Evolutionary conservation across 352 stramenopile genomes (phyloP), one percentile per base, ranked within the genome.

Genomic region (Saprolegnia parasitica): DNA sequence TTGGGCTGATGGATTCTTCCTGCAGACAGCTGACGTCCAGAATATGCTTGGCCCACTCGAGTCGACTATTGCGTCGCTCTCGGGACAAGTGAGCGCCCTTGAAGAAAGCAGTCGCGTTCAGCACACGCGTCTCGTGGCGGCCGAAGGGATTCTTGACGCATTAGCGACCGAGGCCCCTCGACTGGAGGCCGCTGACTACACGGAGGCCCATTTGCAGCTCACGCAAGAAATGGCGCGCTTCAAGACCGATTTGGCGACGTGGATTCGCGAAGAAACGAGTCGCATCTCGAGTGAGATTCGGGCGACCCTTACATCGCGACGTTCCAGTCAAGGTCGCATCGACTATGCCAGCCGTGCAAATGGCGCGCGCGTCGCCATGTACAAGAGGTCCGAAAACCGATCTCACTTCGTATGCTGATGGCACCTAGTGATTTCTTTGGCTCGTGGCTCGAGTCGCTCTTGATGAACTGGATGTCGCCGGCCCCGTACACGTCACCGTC

Each of bases 401-500:
- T 37, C 42, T n/a, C n/a, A 11, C 6, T 10, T 39, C 20, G 0
- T 65, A 65, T 5, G 5, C 6, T 71, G 13, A 35, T 37, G 61
- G 46, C 68, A 23, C 15, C 3, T 71, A 93, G 85, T n/a, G 79
- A 90, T 73, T 72, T 93, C 13, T 61, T 89, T 10, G 73, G 78
- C 13, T 68, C 71, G 23, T 73, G 77, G 55, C 76, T 9, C 52
- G 88, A 15, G 56, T 42, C 4, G 68, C 73, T 47, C 32, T 80
- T 47, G 56, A 86, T 47, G 77, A 81, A 5, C n/a, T 76, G 68
- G 60, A 63, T 9, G 50, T 65, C 47, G 4, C 39, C 16, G 47
- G 65, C 0, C 46, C 66, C n/a, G 57, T 90, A 90, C 73, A 93
- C 85, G 5, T 91, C 85, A 20, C 64, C 63, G 63, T 86, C 82